Evolutionary conservation across 2,329 filamentous ascomycete genomes (phyloP).

Genomic region (Colletotrichum lindemuthianum): DNA sequence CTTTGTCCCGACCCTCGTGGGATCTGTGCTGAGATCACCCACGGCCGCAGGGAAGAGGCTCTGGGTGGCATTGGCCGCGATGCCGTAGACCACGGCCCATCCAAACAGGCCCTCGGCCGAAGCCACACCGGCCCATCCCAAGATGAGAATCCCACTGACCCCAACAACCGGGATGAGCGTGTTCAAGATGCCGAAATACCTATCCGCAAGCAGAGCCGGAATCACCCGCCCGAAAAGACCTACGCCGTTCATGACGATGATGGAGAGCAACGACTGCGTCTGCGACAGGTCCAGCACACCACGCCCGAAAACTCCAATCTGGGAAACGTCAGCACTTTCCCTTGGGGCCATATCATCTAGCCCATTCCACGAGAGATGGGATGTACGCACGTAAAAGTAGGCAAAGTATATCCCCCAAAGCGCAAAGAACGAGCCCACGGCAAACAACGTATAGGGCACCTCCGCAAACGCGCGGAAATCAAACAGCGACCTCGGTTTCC

Average conservation of each 20-base stretch:
- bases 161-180: conserved; percentile 14
- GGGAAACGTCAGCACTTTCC: neutral
- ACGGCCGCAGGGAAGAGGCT: conserved; percentile 19
- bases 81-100: conserved; percentile 23
- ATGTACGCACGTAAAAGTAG: conserved; percentile 65
- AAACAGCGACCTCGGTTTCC: neutral
- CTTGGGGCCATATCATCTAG: too few species aligned
- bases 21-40: conserved; percentile 9
- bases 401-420: conserved; percentile 55
- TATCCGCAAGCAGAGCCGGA: conserved; percentile 29
- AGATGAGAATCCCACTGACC: neutral
- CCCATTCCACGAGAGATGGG: neutral
- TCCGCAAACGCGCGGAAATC: conserved; percentile 40
- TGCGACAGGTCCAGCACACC: conserved; percentile 54
- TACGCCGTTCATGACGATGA: conserved; percentile 29
- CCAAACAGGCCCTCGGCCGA: conserved; percentile 6
- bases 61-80: conserved; percentile 13
- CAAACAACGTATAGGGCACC: conserved; percentile 1
- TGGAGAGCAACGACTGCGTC: conserved; percentile 41
- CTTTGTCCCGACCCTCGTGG: conserved; percentile 10
- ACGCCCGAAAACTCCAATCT: conserved; percentile 43
- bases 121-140: neutral
- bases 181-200: conserved; percentile 31
- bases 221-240: conserved; percentile 30
- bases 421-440: conserved; percentile 17